These are phyloP conservation scores for Tulasnella sp. DNA, from an alignment of 768 basidiomycete species.

Conservation along the genomic window DNA sequence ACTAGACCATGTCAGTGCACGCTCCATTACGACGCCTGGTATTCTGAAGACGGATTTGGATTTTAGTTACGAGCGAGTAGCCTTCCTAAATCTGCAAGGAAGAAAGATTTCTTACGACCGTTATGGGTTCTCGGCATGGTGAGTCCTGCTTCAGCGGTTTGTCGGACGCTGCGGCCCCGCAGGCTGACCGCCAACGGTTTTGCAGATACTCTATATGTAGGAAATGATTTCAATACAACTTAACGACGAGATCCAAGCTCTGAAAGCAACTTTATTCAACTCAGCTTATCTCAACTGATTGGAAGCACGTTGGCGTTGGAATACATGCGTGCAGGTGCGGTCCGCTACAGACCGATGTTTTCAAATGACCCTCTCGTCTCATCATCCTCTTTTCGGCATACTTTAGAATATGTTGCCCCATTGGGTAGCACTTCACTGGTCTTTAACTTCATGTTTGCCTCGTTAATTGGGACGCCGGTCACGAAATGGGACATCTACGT, in stretches of 20 bases:
- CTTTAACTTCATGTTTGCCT: slow-evolving; percentile 91
- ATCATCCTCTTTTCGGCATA: slow-evolving; percentile 17
- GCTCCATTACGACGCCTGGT: neutral
- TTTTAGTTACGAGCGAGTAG: slow-evolving; percentile 54
- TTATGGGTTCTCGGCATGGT: slow-evolving; percentile 84
- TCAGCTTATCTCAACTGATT: slow-evolving; percentile 73
- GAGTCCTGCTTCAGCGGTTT: neutral
- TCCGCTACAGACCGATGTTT: slow-evolving; percentile 1
- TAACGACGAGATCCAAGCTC: slow-evolving; percentile 20
- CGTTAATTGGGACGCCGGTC: slow-evolving; percentile 8
- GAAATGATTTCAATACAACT: slow-evolving; percentile 19
- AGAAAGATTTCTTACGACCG: slow-evolving; percentile 69
- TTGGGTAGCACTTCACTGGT: slow-evolving; percentile 87
- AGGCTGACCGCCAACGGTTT: slow-evolving; percentile 9
- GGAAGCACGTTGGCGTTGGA: slow-evolving; percentile 79
- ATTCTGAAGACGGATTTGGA: neutral
- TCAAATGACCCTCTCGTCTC: neutral
- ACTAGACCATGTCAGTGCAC: slow-evolving; percentile 64
- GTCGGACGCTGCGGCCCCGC: neutral
- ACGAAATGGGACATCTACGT: slow-evolving; percentile 62
- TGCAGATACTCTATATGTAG: slow-evolving; percentile 67
- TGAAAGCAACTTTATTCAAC: neutral
- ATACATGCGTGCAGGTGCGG: slow-evolving; percentile 72
- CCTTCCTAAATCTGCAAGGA: slow-evolving; percentile 64
- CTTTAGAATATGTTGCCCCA: slow-evolving; percentile 85